These are phyloP conservation scores for Metschnikowia hibisci DNA, from an alignment of 805 yeast species.

Conservation along the genomic window DNA sequence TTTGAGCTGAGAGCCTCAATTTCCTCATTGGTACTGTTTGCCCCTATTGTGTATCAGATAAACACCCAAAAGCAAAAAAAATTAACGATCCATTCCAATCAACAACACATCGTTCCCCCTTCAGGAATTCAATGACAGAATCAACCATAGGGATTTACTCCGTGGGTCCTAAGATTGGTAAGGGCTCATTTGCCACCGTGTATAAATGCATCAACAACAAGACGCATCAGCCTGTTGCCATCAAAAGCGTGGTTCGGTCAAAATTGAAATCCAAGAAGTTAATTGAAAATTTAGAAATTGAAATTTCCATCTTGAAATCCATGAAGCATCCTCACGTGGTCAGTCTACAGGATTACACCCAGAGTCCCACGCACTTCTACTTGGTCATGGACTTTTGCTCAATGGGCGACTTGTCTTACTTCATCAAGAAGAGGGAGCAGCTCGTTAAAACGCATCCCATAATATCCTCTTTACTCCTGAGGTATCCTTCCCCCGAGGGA, in stretches of 20 bases:
- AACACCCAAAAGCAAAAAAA: background rate
- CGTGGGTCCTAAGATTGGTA: conserved; percentile 84
- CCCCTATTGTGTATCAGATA: conserved; percentile 1
- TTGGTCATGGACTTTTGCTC: conserved; percentile 96
- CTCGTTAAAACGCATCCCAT: conserved; percentile 72
- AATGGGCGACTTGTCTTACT: conserved; percentile 86
- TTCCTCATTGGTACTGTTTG: background rate
- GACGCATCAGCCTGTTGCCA: conserved; percentile 67
- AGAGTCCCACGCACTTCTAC: conserved; percentile 75
- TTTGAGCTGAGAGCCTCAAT: too few relatives aligned
- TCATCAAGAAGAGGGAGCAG: conserved; percentile 74
- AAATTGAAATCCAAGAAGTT: conserved; percentile 82
- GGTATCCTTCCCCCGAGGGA: conserved; percentile 79
- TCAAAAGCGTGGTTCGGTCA: conserved; percentile 81
- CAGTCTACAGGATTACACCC: conserved; percentile 74
- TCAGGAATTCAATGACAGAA: background rate
- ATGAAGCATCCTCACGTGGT: conserved; percentile 94
- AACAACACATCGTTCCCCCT: background rate
- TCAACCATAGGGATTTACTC: conserved; percentile 41
- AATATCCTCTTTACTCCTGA: conserved; percentile 66
- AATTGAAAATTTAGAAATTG: conserved; percentile 87
- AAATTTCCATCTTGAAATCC: conserved; percentile 81
- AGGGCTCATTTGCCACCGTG: conserved; percentile 94
- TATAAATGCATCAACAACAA: conserved; percentile 69
- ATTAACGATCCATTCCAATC: background rate